Evolutionary conservation across 2,329 filamentous ascomycete genomes (phyloP), one percentile per base, ranked within the genome.

Genomic region (Exophiala xenobiotica): DNA sequence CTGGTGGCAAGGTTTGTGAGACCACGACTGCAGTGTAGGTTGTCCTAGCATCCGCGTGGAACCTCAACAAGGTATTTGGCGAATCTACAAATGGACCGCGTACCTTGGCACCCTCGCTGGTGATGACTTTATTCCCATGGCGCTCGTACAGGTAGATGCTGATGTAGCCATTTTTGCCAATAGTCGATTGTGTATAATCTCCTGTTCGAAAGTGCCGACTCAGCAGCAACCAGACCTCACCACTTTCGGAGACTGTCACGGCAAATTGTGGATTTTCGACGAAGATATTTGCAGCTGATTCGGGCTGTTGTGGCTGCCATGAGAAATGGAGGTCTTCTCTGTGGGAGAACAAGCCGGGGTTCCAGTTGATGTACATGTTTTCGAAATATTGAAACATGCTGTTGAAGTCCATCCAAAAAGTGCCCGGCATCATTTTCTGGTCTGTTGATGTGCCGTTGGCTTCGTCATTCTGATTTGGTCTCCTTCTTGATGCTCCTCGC

Each of bases 331-430:
- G 83, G 63, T 99, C 91, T 67, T 96, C 86, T 6, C 91, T 84
- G 65, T 87, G 74, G 1, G 75, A 75, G 70, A 99, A 99, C 0
- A 96, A 75, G 0, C 80, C 79, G 0, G 93, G 91, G 59, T 96
- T 96, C 93, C 93, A 99, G 70, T 97, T 99, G 48, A 99, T 77
- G 68, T 97, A 99, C 60, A 99, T 82, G 14, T 91, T 95, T 67
- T 97, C 90, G 58, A 96, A 99, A 65, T 96, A 85, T 63, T 96
- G 90, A 27, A 89, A 80, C 3, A 96, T 83, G 58, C 90, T 88
- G 61, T 95, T 88, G 22, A 93, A 82, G 19, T 86, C 83, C 71
- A 97, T 95, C 92, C 93, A 97, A 65, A 96, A 95, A 1, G 87
- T 89, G n/a, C 90, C 90, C 0, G 86, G 85, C 22, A 52, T 51